Evolutionary conservation across 1,284 basidiomycete species (phyloP), one percentile per base, ranked within the genome.

Genomic region (Retiboletus flavoniger): DNA sequence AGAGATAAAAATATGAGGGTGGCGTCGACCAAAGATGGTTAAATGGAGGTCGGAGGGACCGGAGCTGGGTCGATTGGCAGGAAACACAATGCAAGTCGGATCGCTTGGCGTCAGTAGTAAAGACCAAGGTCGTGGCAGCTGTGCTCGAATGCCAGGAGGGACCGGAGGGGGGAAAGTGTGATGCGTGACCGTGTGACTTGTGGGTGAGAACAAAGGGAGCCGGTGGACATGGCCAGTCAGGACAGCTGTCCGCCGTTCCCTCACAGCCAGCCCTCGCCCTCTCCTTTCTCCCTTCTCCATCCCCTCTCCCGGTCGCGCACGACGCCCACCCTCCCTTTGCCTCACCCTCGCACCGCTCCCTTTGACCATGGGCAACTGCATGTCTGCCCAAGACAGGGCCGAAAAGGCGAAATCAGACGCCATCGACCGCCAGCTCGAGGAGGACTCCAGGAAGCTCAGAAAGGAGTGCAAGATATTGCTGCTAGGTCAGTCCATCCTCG

Each of bases 381-480:
- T 81, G 41, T 86, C 85, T 51, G 72, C 75, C 38, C 75, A 75
- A 58, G 85, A 85, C 72, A 78, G 78, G 55, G 79, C 75, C 29
- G 84, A 80, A 60, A 86, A 81, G 68, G 80, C 85, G 59, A 80
- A 80, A 66, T 91, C 86, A 50, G 82, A 87, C 63, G 77, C 78
- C 62, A 91, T 91, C 62, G 87, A 91, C 77, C 78, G 76, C 52
- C 79, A 83, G 70, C 81, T 91, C 41, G 84, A 89, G 65, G 85
- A 89, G 72, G 88, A 90, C 67, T 78, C 78, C 19, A 80, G 80
- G 65, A 81, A 77, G 73, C 91, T 92, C 64, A 89, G 89, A 72
- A 88, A 89, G 68, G 95, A 97, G 74, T 95, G 91, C 80, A 98
- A 98, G 80, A 95, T 98, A 61, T 74, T 98, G 24, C 78, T 98